These are phyloP conservation scores for Nicotiana undulata DNA, from an alignment of 257 asterid genomes.

Conservation along the genomic window DNA sequence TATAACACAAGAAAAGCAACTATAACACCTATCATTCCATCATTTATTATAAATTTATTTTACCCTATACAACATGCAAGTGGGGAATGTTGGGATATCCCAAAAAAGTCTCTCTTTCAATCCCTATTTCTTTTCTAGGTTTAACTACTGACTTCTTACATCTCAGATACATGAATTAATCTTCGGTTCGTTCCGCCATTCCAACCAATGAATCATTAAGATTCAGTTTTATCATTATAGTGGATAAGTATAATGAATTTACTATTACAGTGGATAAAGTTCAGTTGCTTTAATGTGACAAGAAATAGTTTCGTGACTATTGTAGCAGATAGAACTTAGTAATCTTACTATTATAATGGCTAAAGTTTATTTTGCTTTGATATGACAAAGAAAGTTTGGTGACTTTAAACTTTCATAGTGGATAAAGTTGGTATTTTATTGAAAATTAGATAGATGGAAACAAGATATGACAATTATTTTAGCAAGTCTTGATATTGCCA, in stretches of 20 bases:
- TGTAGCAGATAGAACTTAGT: not conserved
- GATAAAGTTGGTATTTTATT: not conserved
- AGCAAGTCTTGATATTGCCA: not conserved
- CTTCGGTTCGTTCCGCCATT: too few relatives aligned
- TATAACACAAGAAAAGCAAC: not conserved
- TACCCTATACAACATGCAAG: too few relatives aligned
- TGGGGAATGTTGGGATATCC: too few relatives aligned
- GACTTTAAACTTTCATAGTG: not conserved
- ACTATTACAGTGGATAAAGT: not conserved
- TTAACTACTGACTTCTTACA: too few relatives aligned
- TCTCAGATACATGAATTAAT: too few relatives aligned
- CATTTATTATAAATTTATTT: too few relatives aligned
- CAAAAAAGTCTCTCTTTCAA: too few relatives aligned
- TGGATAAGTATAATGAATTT: not conserved
- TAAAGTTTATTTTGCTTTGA: not conserved
- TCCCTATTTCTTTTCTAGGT: too few relatives aligned
- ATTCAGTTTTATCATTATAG: not conserved
- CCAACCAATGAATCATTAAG: too few relatives aligned
- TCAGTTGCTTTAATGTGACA: not conserved
- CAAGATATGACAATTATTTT: not conserved
- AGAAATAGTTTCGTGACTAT: not conserved
- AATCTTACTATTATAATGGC: too few relatives aligned
- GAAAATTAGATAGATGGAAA: not conserved
- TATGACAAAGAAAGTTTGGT: not conserved
- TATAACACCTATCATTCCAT: not conserved